Evolutionary conservation across 495 filamentous ascomycete genomes (phyloP), one percentile per base, ranked within the genome.

Genomic region (Penicillium roqueforti): DNA sequence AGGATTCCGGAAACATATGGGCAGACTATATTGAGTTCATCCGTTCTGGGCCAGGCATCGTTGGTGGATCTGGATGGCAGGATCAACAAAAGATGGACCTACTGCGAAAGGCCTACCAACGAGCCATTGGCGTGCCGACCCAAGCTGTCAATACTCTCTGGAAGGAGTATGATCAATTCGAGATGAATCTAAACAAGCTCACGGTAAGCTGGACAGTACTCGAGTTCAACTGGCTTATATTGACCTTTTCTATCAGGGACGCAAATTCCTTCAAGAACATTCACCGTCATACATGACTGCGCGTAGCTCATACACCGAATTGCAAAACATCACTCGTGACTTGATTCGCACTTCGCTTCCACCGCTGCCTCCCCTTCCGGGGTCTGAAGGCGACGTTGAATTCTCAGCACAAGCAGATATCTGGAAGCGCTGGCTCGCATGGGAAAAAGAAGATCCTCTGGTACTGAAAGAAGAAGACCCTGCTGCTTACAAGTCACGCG

Each of bases 101-200:
- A 55, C 73, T 98, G 19, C 83, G 93, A 20, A 95, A 92, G 63
- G 87, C 88, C 3, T 97, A 96, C 66, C 92, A 96, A 60, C 84
- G 84, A 28, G 92, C 93, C 13, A 86, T 95, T 37, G 84, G 80
- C 56, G 82, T 96, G 47, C 93, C 93, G 4, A 92, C 86, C 11
- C 78, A 86, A 42, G 87, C 82, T 29, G 80, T 93, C 43, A 89
- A 91, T 59, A 77, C 75, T 11, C 68, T 98, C 9, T 98, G 93
- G 93, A 96, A 93, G 71, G 92, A 98, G 64, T 98, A 97, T 63
- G 91, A 96, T 70, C 80, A 85, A 60, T 98, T 97, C 63, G 93
- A 98, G 70, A 88, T 91, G 83, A 81, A 83, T 8, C 70, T 96
- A 29, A 97, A 96, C 70, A 97, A 96, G 70, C 76, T 88, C 49